Base-by-base conservation (phyloP, 768 basidiomycete genomes). In the Vararia minispora region DNA sequence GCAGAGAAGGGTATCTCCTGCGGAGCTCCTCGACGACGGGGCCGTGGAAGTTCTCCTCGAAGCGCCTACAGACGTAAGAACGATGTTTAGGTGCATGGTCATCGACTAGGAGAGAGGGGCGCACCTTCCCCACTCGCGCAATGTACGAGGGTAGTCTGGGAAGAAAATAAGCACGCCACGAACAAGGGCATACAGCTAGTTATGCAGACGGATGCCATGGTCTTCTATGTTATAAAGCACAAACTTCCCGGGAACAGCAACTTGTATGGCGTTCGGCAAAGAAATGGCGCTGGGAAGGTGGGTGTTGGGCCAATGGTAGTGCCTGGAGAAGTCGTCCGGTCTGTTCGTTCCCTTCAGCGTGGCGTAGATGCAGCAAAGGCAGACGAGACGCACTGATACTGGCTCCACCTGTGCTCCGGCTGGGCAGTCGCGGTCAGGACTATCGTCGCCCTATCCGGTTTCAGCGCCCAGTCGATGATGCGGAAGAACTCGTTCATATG, bases 391-490 rank as follows among this genome's bases (percentile, higher is more conserved):
- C 28, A 54, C 51, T 51, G 51, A 20, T 37, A 42, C n/a, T 28
- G 21, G n/a, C 43, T 36, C 27, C 51, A 57, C 3, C 48, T 46
- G 26, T 33, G 40, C 27, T 58, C 52, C n/a, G 54, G 52, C 27
- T 52, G 47, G 5, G 54, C 48, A 6, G 54, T 52, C 8, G 52
- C 36, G 5, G 51, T 47, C 32, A 55, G 42, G 28, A 60, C 56
- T 13, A 48, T 48, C 0, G 54, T 58, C 14, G 55, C 60, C 6
- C 62, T 58, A 17, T 52, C 52, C 6, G 46, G 37, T 44, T 67
- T 67, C 45, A 68, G 48, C 26, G 60, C 65, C 42, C 57, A 56
- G 47, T 68, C 61, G 22, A 68, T 44, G n/a, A 63, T 54, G n/a
- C 41, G 39, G 49, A 64, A 63, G 50, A 60, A 66, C 29, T 54